Conservation (phyloP, 1,139 yeast species). For the Geotrichum klebahnii region DNA sequence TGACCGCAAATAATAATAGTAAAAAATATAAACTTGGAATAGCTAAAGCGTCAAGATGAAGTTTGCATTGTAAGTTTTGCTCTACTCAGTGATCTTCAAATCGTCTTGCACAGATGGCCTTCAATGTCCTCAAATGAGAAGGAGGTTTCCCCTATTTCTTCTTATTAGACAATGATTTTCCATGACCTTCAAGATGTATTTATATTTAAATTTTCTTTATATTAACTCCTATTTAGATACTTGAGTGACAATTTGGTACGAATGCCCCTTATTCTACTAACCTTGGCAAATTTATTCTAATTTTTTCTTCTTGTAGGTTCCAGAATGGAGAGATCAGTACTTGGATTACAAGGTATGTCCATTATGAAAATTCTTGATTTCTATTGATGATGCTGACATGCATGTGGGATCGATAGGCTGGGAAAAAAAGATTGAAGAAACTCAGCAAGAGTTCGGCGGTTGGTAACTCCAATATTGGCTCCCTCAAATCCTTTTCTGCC, state of each 20-base stretch:
- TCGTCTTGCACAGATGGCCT: too few species aligned
- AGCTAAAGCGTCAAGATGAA: too few species aligned
- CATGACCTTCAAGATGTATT: too few species aligned
- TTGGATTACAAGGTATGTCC: conserved; percentile 57
- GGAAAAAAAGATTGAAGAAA: conserved; percentile 56
- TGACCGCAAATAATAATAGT: too few species aligned
- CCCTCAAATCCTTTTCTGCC: conserved; percentile 11
- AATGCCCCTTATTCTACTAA: background rate
- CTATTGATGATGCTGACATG: conserved; percentile 26
- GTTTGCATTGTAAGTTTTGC: conserved; percentile 35
- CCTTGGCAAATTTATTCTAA: background rate
- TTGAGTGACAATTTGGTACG: conserved; percentile 38
- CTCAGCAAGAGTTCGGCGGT: conserved; percentile 30
- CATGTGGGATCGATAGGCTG: conserved; percentile 34
- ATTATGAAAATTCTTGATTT: conserved; percentile 32
- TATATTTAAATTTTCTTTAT: background rate
- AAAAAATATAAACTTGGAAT: too few species aligned
- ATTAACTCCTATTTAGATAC: conserved; percentile 28
- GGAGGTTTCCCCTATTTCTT: too few species aligned
- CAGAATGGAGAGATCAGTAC: conserved; percentile 84
- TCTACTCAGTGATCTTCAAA: too few species aligned
- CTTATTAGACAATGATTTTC: too few species aligned
- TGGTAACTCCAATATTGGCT: conserved; percentile 13
- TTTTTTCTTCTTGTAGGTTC: conserved; percentile 50
- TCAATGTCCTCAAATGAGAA: too few species aligned